These are phyloP conservation scores for Mycena latifolia DNA, from an alignment of 768 basidiomycete genomes.

Conservation along the genomic window DNA sequence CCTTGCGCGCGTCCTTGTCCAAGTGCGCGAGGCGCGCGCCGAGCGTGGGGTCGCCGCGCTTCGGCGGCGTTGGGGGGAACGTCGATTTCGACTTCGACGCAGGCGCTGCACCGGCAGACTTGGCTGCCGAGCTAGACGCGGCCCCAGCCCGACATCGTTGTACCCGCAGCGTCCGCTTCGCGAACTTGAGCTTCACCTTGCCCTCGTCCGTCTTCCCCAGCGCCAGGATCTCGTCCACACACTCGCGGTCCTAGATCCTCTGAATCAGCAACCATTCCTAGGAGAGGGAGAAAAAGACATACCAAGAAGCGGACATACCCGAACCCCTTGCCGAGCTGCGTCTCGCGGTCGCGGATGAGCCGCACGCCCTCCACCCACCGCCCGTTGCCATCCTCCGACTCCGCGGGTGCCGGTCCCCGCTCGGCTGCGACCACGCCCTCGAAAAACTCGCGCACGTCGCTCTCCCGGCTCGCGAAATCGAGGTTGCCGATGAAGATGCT, in stretches of 20 bases:
- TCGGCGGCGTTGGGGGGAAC: constrained; percentile 46
- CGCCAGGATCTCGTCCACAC: constrained; percentile 93
- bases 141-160: constrained; percentile 89
- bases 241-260: constrained; percentile 79
- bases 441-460: constrained; percentile 89
- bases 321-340: constrained; percentile 95
- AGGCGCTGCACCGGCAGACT: constrained; percentile 32
- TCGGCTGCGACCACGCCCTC: constrained; percentile 81
- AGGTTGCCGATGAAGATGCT: constrained; percentile 94
- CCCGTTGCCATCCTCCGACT: constrained; percentile 40
- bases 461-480: constrained; percentile 92
- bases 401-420: constrained; percentile 66
- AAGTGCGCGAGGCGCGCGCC: constrained; percentile 84
- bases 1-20: constrained; percentile 89
- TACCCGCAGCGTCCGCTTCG: constrained; percentile 91
- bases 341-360: constrained; percentile 90
- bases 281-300: constrained; percentile 44
- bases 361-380: constrained; percentile 89
- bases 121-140: constrained; percentile 44
- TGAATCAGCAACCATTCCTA: background rate
- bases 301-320: constrained; percentile 93
- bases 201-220: constrained; percentile 63
- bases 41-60: constrained; percentile 86
- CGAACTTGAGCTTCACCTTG: constrained; percentile 80
- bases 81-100: constrained; percentile 24